A percentile compares a stretch with the other conserved stretches of the same genome.
phyloP scores from a whole-genome alignment of 257 asterid genomes.

The Jacaranda mimosifolia region DNA sequence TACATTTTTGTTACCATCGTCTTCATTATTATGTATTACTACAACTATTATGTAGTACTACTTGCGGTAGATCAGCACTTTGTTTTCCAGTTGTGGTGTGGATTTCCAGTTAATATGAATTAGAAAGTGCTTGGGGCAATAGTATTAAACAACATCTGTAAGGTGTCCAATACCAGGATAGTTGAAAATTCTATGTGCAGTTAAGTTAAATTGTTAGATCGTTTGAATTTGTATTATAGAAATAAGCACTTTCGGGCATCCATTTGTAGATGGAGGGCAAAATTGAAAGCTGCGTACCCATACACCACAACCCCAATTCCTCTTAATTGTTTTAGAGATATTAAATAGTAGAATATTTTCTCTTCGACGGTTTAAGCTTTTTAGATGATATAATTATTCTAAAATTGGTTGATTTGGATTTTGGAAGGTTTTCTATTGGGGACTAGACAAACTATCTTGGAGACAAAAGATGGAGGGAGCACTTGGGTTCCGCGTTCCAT shows the following conservation, averaged over 20 bases:
- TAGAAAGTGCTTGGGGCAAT: slow-evolving; percentile 5
- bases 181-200: not conserved
- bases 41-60: not conserved
- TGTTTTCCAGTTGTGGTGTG: not conserved
- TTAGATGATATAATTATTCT: not conserved
- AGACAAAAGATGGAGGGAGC: slow-evolving; percentile 94
- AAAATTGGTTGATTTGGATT: slow-evolving; percentile 25
- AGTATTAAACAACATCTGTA: not conserved
- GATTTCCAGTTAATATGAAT: not conserved
- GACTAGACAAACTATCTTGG: slow-evolving; percentile 90
- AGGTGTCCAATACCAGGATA: not conserved
- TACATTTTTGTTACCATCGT: not conserved
- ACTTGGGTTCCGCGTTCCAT: slow-evolving; percentile 88
- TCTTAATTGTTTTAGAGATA: not conserved
- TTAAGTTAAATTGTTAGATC: not conserved
- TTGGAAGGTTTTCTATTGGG: slow-evolving; percentile 81
- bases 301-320: not conserved
- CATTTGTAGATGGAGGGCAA: too few species aligned
- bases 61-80: not conserved
- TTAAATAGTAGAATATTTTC: not conserved
- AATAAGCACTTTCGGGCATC: too few species aligned
- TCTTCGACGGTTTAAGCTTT: too few species aligned
- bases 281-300: not conserved
- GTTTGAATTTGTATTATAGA: too few species aligned
- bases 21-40: not conserved